Evolutionary conservation across 192 early-diverging fungal species (phyloP).

Genomic region (Anaeromyces robustus): DNA sequence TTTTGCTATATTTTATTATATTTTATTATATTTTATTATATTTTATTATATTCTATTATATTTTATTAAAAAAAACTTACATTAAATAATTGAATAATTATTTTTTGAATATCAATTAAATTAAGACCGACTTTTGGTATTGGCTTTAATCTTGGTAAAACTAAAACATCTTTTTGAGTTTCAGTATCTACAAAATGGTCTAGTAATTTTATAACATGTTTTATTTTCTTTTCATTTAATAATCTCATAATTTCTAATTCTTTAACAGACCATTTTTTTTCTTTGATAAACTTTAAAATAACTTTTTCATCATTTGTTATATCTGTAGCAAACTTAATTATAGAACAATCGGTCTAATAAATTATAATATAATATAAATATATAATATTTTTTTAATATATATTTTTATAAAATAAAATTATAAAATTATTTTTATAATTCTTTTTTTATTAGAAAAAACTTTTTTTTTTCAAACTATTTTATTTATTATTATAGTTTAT

Average conservation of each 20-base stretch:
- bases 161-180: slow-evolving; percentile 26
- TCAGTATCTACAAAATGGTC: slow-evolving; percentile 43
- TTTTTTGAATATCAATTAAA: slow-evolving; percentile 28
- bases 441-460: no score
- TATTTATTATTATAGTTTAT: no score
- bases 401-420: no score
- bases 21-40: no score
- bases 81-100: slow-evolving; percentile 26
- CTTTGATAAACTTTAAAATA: slow-evolving; percentile 47
- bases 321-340: slow-evolving; percentile 47
- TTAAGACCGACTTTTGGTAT: slow-evolving; percentile 29
- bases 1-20: no score
- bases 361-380: neutral
- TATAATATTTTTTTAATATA: no score
- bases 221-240: slow-evolving; percentile 11
- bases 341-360: slow-evolving; percentile 27
- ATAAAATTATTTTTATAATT: no score
- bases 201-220: slow-evolving; percentile 32
- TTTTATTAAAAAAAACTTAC: neutral
- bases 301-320: slow-evolving; percentile 36
- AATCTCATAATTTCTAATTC: slow-evolving; percentile 34
- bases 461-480: no score
- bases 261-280: slow-evolving; percentile 26
- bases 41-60: no score
- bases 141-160: slow-evolving; percentile 35